Evolutionary conservation across 192 early-diverging fungal species (phyloP), one percentile per base, ranked within the genome.

Genomic region (Ramicandelaber brevisporus): DNA sequence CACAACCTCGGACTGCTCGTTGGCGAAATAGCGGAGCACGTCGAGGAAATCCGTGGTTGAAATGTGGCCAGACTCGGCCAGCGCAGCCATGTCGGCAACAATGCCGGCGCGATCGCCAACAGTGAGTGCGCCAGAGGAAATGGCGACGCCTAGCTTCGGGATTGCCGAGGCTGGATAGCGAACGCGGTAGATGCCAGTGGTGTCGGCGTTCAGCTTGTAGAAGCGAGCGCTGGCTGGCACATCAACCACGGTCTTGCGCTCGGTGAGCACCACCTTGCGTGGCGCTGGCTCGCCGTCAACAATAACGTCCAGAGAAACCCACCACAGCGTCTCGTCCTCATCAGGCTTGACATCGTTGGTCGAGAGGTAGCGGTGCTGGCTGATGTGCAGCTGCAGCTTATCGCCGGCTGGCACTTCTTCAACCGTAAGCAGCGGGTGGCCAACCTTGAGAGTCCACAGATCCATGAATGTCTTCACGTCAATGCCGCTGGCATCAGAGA

Each of bases 101-200:
- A 95, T 45, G 31, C 79, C 81, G 22, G 86, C 56, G 21, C 73
- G 68, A 49, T 97, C 92, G 20, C 60, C 61, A 5, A 48, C 59
- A 13, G 61, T 35, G 31, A 86, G 44, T n/a, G 56, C 59, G 25
- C 57, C 48, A 5, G 26, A 10, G 21, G 51, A 61, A 17, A 68
- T 54, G 1, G 57, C 63, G 1, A 48, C 38, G 2, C 56, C 69
- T 21, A 80, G 46, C 6, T 51, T 43, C 14, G 24, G 32, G 23
- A 74, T 41, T 6, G 59, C 50, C 2, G 54, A 35, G 14, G 53
- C 34, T 17, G 71, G 55, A 36, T 80, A 80, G 12, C 70, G 61
- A 1, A 89, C 85, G 15, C 92, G 70, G 58, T 75, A 97, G 31
- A 97, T 59, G 3, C 80, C 75, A 17, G 65, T 74, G 22, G 68